Evolutionary conservation across 2,329 filamentous ascomycete species (phyloP).

Genomic region (Botrytis hyacinthi): DNA sequence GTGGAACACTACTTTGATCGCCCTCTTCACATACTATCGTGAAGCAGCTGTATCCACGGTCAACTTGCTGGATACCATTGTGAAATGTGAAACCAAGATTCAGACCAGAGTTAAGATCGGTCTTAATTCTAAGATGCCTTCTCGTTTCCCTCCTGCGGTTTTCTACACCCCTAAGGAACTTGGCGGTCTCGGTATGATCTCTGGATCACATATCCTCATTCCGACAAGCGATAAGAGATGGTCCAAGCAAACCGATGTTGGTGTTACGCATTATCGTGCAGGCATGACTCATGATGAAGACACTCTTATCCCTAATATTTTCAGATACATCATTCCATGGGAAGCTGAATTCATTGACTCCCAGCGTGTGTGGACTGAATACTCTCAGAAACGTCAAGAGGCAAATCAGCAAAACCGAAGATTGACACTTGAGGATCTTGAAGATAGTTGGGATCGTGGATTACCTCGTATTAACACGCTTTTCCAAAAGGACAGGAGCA

Average conservation of each 20-base stretch:
- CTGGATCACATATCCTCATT: slow-evolving; percentile 95
- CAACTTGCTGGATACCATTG: slow-evolving; percentile 90
- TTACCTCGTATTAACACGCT: slow-evolving; percentile 96
- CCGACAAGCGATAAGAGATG: slow-evolving; percentile 96
- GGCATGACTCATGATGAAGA: slow-evolving; percentile 99
- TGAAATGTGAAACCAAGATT: slow-evolving; percentile 99
- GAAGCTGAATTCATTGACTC: slow-evolving; percentile 99
- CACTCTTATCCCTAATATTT: slow-evolving; percentile 97
- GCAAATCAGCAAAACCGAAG: slow-evolving; percentile 96
- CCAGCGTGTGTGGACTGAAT: slow-evolving; percentile 98
- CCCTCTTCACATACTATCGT: slow-evolving; percentile 96
- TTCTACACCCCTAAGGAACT: slow-evolving; percentile 99
- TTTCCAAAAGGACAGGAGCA: slow-evolving; percentile 98
- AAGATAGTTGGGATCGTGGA: slow-evolving; percentile 98
- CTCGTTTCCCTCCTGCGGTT: slow-evolving; percentile 93
- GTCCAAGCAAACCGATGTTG: slow-evolving; percentile 97
- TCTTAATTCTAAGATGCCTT: slow-evolving; percentile 98
- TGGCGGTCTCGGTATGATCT: slow-evolving; percentile 97
- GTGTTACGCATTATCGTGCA: slow-evolving; percentile 92
- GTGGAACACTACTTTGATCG: slow-evolving; percentile 97
- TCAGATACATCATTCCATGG: slow-evolving; percentile 99
- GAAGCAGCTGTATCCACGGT: slow-evolving; percentile 96
- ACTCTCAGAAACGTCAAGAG: slow-evolving; percentile 95
- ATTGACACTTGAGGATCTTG: slow-evolving; percentile 90
- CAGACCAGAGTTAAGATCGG: slow-evolving; percentile 99